Evolutionary conservation across 306 rosid genomes (phyloP).

Genomic region (Ceratonia siliqua): DNA sequence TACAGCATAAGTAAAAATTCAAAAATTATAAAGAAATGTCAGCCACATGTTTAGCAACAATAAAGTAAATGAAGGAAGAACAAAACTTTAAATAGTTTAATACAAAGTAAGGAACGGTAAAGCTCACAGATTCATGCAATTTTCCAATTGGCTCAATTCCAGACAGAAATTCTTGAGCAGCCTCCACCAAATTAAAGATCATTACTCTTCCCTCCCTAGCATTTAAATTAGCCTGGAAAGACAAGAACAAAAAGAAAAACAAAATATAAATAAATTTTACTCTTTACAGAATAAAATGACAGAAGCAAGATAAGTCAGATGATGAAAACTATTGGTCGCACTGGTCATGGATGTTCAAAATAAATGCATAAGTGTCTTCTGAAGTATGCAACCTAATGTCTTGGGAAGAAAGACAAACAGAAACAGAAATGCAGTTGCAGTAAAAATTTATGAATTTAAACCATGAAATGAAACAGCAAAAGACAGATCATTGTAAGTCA

Average conservation of each 20-base stretch:
- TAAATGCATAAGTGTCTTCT: background rate
- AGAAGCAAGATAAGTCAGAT: background rate
- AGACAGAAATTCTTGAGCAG: conserved; percentile 94
- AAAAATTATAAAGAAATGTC: conserved; percentile 21
- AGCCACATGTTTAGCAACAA: conserved; percentile 23
- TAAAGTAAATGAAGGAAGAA: conserved; percentile 22
- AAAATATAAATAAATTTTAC: conserved; percentile 4
- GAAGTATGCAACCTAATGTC: conserved; percentile 16
- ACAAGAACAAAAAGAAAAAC: conserved; percentile 3
- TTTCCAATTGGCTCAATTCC: conserved; percentile 68
- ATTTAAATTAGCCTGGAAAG: conserved; percentile 75
- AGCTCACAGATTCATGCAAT: conserved; percentile 60
- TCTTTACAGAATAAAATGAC: conserved; percentile 13
- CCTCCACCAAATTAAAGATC: conserved; percentile 95
- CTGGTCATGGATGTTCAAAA: too few species aligned
- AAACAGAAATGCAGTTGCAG: background rate
- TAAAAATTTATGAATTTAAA: background rate
- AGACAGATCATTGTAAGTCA: background rate
- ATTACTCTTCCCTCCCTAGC: conserved; percentile 94
- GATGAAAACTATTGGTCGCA: too few species aligned
- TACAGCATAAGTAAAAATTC: conserved; percentile 4
- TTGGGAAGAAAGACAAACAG: conserved; percentile 1
- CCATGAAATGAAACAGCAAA: background rate
- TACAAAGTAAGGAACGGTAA: conserved; percentile 21
- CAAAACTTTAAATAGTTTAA: conserved; percentile 3